Evolutionary conservation across 2,329 filamentous ascomycete species (phyloP).

Genomic region (Nigrospora osmanthi): DNA sequence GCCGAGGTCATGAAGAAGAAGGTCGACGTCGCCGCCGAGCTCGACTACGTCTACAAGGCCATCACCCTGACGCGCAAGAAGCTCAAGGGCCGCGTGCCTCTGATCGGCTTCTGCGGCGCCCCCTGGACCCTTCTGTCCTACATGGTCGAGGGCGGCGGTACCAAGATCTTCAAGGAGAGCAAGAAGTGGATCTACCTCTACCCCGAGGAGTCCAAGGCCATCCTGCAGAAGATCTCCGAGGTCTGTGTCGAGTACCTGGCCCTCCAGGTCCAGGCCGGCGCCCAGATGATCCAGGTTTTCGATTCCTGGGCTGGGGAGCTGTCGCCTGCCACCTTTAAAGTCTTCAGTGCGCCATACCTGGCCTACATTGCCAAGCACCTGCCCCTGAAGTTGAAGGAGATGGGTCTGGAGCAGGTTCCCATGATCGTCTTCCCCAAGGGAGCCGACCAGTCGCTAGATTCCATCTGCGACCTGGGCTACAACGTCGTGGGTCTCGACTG

Average conservation of each 20-base stretch:
- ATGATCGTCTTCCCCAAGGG: constrained; percentile 99
- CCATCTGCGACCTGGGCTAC: constrained; percentile 81
- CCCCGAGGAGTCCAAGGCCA: constrained; percentile 66
- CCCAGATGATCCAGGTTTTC: constrained; percentile 92
- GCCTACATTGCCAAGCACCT: constrained; percentile 76
- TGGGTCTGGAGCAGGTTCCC: constrained; percentile 73
- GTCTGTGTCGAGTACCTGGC: constrained; percentile 93
- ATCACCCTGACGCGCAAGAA: constrained; percentile 88
- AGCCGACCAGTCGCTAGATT: constrained; percentile 88
- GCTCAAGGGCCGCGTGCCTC: constrained; percentile 76
- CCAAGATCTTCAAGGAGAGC: constrained; percentile 85
- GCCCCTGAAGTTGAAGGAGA: constrained; percentile 63
- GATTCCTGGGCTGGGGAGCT: constrained; percentile 98
- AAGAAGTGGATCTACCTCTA: constrained; percentile 98
- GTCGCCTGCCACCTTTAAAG: constrained; percentile 72
- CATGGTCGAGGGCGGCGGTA: constrained; percentile 97
- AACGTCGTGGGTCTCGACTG: constrained; percentile 93
- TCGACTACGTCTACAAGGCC: constrained; percentile 93
- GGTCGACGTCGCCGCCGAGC: constrained; percentile 76
- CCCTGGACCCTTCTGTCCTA: constrained; percentile 97
- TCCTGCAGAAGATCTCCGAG: constrained; percentile 87
- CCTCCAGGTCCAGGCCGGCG: constrained; percentile 84
- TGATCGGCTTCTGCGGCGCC: constrained; percentile 94
- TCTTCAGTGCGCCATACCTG: constrained; percentile 82
- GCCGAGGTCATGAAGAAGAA: constrained; percentile 63